phyloP scores from a whole-genome alignment of 306 rosid genomes.

The Canavalia ensiformis region DNA sequence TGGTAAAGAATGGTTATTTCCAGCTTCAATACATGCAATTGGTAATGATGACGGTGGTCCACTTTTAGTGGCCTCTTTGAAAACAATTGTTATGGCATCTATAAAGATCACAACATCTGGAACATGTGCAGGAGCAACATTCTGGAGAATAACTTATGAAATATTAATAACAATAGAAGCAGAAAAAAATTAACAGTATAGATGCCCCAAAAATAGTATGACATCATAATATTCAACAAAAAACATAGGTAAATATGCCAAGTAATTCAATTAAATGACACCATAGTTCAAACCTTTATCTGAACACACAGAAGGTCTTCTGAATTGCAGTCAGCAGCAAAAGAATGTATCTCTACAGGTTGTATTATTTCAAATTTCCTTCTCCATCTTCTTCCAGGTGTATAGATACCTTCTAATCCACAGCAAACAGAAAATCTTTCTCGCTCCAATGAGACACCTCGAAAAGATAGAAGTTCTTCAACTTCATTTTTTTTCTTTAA shows the following conservation, averaged over 20 bases:
- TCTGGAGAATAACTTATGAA: slow-evolving; percentile 65
- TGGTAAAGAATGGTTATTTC: slow-evolving; percentile 84
- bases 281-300: slow-evolving; percentile 78
- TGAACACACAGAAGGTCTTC: slow-evolving; percentile 93
- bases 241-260: slow-evolving; percentile 12
- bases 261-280: slow-evolving; percentile 38
- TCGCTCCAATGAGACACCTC: slow-evolving; percentile 93
- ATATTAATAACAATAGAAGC: slow-evolving; percentile 37
- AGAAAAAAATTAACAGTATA: slow-evolving; percentile 5
- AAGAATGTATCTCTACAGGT: slow-evolving; percentile 91
- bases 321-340: slow-evolving; percentile 93
- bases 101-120: slow-evolving; percentile 82
- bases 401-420: slow-evolving; percentile 94
- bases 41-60: slow-evolving; percentile 81
- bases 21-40: slow-evolving; percentile 90
- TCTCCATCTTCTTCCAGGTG: slow-evolving; percentile 97
- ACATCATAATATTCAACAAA: slow-evolving; percentile 1
- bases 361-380: slow-evolving; percentile 93
- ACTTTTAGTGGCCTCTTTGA: slow-evolving; percentile 83
- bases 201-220: slow-evolving; percentile 13
- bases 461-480: slow-evolving; percentile 87
- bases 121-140: slow-evolving; percentile 84
- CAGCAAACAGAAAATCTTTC: slow-evolving; percentile 96
- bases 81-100: slow-evolving; percentile 94
- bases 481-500: slow-evolving; percentile 63